Conservation (phyloP, 2,329 filamentous ascomycete genomes). For the Rhinocladiella similis region DNA sequence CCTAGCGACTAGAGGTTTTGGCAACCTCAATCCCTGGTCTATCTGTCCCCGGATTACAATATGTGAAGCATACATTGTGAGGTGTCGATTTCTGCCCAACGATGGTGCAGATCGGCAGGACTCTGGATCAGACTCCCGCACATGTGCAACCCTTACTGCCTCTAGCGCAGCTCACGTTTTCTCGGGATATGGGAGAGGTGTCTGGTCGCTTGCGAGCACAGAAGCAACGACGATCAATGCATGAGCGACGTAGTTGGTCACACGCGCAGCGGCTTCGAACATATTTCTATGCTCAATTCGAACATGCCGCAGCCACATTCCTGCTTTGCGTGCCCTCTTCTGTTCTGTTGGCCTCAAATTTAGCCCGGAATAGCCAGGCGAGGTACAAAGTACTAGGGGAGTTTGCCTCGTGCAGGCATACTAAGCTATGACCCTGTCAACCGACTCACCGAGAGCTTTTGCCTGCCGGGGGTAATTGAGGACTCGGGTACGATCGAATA, state of each 20-base stretch:
- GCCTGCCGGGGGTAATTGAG: too few species aligned
- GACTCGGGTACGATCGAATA: not conserved
- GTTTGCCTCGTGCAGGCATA: not conserved
- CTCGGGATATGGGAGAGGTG: too few species aligned
- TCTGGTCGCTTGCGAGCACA: too few species aligned
- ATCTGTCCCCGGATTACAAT: not conserved
- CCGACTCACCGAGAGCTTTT: not conserved
- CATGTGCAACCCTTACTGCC: not conserved
- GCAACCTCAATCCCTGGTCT: slow-evolving; percentile 1
- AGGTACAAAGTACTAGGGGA: not conserved
- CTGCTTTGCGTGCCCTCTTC: too few species aligned
- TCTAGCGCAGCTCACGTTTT: not conserved
- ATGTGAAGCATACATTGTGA: not conserved
- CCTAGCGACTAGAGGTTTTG: not conserved
- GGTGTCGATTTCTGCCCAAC: slow-evolving; percentile 24
- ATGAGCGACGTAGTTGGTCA: not conserved
- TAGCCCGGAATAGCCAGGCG: not conserved
- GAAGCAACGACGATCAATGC: not conserved
- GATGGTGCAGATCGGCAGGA: slow-evolving; percentile 16
- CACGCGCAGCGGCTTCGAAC: not conserved
- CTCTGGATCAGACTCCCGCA: slow-evolving; percentile 2
- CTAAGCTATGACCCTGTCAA: not conserved
- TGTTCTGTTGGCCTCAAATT: not conserved
- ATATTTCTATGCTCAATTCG: not conserved
- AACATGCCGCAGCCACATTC: too few species aligned